These are phyloP conservation scores for Penicillium oxalicum DNA, from an alignment of 2,329 filamentous ascomycete genomes.

Conservation along the genomic window DNA sequence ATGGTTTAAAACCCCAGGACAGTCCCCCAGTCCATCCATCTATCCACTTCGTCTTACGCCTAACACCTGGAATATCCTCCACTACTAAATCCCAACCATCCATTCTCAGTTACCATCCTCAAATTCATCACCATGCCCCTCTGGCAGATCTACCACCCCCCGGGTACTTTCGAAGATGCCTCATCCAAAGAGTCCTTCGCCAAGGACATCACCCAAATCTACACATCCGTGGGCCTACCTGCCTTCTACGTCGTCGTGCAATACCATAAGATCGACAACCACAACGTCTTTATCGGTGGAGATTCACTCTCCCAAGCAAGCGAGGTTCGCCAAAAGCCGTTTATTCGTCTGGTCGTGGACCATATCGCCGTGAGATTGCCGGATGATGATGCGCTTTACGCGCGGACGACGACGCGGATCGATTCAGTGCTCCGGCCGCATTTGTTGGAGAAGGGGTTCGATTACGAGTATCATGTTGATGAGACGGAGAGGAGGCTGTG, in stretches of 20 bases:
- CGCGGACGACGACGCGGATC: constrained; percentile 4
- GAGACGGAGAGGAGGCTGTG: constrained; percentile 19
- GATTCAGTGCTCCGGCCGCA: constrained; percentile 14
- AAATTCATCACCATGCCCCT: constrained; percentile 10
- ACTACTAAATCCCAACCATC: neutral
- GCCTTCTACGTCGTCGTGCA: constrained; percentile 28
- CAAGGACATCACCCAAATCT: constrained; percentile 23
- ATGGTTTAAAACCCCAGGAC: no score
- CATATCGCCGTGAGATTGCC: constrained; percentile 15
- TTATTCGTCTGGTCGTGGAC: constrained; percentile 17
- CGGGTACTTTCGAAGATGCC: constrained; percentile 7
- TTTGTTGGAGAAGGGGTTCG: constrained; percentile 15
- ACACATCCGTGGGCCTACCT: constrained; percentile 19
- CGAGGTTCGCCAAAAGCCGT: constrained; percentile 3
- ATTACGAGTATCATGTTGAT: constrained; percentile 20
- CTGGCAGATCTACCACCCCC: constrained; percentile 19
- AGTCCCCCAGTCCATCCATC: no score
- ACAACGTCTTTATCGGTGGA: constrained; percentile 12
- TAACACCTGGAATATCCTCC: no score
- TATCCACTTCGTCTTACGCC: no score
- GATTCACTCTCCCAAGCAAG: neutral
- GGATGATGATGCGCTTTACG: constrained; percentile 3
- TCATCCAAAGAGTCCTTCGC: constrained; percentile 14
- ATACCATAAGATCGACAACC: constrained; percentile 15
- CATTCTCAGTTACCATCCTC: neutral